These are phyloP conservation scores for Botrytis tulipae DNA, from an alignment of 2,329 filamentous ascomycete species.

Conservation along the genomic window DNA sequence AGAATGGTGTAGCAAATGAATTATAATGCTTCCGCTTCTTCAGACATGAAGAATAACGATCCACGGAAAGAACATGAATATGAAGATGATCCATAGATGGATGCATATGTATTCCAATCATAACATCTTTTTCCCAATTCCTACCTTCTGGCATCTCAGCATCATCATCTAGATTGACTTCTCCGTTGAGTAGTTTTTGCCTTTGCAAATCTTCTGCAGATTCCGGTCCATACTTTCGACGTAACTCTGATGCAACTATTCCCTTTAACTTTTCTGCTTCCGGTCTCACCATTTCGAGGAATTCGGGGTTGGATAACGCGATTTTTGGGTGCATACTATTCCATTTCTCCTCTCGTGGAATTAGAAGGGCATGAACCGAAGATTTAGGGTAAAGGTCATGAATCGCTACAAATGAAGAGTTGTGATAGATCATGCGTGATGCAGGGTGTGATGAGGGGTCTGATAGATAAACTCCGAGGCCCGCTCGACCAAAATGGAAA, in stretches of 20 bases:
- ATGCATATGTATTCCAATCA: constrained; percentile 77
- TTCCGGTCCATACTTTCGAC: constrained; percentile 61
- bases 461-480: constrained; percentile 64
- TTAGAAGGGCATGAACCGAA: constrained; percentile 79
- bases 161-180: constrained; percentile 48
- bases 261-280: constrained; percentile 61
- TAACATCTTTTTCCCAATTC: constrained; percentile 74
- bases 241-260: constrained; percentile 73
- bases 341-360: constrained; percentile 66
- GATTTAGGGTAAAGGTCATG: constrained; percentile 85
- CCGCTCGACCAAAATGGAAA: constrained; percentile 51
- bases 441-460: constrained; percentile 60
- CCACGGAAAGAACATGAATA: constrained; percentile 79
- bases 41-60: constrained; percentile 70
- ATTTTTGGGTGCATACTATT: constrained; percentile 71
- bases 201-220: constrained; percentile 64
- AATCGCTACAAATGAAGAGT: constrained; percentile 71
- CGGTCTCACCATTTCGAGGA: constrained; percentile 61
- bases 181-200: constrained; percentile 62
- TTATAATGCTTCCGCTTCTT: constrained; percentile 89
- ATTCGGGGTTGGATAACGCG: constrained; percentile 67
- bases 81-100: constrained; percentile 93
- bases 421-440: constrained; percentile 62
- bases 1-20: constrained; percentile 82
- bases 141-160: constrained; percentile 63